Evolutionary conservation across 192 early-diverging fungal species (phyloP).

Genomic region (Thamnidium elegans): DNA sequence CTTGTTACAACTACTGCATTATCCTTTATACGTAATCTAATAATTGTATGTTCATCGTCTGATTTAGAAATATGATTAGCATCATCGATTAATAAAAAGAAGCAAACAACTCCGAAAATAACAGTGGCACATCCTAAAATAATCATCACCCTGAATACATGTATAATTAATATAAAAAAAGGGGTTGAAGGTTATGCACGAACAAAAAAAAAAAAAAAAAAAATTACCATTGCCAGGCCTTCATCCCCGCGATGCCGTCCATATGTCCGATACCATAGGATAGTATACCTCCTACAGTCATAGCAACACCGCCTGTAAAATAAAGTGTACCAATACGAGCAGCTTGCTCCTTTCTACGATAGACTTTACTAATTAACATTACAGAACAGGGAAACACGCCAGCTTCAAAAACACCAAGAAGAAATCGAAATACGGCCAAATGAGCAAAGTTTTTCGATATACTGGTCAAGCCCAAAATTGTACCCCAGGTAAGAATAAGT

Average conservation of each 20-base stretch:
- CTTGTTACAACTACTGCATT: conserved; percentile 23
- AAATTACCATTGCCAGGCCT: conserved; percentile 30
- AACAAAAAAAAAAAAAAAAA: too few relatives aligned
- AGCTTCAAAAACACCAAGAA: conserved; percentile 32
- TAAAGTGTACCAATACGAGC: conserved; percentile 18
- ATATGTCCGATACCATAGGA: conserved; percentile 28
- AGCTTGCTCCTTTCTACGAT: conserved; percentile 22
- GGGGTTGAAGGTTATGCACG: background rate
- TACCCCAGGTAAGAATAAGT: conserved; percentile 26
- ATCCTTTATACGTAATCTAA: conserved; percentile 19
- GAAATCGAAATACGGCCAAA: conserved; percentile 20
- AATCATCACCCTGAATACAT: conserved; percentile 24
- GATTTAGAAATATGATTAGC: conserved; percentile 9
- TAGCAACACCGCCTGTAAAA: conserved; percentile 24
- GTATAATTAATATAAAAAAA: background rate
- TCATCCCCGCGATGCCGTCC: background rate
- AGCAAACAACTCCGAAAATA: conserved; percentile 17
- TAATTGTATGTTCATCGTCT: background rate
- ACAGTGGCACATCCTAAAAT: conserved; percentile 26
- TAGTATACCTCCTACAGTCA: conserved; percentile 26
- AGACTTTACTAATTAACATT: conserved; percentile 24
- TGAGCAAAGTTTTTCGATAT: conserved; percentile 17
- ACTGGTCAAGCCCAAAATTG: conserved; percentile 15
- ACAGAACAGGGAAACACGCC: conserved; percentile 19
- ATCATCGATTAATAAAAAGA: conserved; percentile 29